Evolutionary conservation across 176 grass and related monocot species (phyloP).

Genomic region (Puccinellia tenuiflora): DNA sequence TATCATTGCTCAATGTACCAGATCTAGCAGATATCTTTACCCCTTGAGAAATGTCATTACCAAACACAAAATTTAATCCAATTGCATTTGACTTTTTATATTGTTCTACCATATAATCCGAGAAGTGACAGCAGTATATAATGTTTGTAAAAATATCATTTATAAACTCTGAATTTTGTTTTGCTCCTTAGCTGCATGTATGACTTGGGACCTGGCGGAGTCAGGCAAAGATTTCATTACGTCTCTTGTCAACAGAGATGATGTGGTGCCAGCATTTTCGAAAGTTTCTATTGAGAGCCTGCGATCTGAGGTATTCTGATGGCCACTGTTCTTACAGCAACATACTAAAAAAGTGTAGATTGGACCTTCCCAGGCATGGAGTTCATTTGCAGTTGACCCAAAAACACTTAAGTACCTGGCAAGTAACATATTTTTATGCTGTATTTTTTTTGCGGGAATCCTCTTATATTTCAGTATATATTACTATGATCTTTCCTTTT

Average conservation of each 20-base stretch:
- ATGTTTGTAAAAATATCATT: not conserved
- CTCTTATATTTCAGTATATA: not conserved
- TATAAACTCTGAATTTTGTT: slow-evolving; percentile 19
- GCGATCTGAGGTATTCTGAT: slow-evolving; percentile 57
- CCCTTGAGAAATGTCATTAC: not conserved
- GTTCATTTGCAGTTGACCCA: not conserved
- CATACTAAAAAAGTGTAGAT: not conserved
- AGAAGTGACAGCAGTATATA: slow-evolving; percentile 6
- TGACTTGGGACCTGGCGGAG: slow-evolving; percentile 87
- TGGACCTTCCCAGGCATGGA: not conserved
- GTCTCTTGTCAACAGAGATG: slow-evolving; percentile 84
- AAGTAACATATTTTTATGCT: not conserved
- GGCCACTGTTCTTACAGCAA: not conserved
- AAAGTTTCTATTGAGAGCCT: slow-evolving; percentile 63
- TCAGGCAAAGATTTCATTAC: slow-evolving; percentile 74
- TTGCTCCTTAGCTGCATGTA: slow-evolving; percentile 65
- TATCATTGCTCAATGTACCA: not conserved
- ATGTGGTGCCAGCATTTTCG: slow-evolving; percentile 69
- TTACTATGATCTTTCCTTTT: not conserved
- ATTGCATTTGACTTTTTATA: not conserved
- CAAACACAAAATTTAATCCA: not conserved
- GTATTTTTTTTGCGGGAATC: not conserved
- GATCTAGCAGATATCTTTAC: not conserved
- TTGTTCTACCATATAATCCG: not conserved
- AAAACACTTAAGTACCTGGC: not conserved